These are phyloP conservation scores for Novymonas esmeraldas DNA, from an alignment of 208 protist genomes.

Conservation along the genomic window DNA sequence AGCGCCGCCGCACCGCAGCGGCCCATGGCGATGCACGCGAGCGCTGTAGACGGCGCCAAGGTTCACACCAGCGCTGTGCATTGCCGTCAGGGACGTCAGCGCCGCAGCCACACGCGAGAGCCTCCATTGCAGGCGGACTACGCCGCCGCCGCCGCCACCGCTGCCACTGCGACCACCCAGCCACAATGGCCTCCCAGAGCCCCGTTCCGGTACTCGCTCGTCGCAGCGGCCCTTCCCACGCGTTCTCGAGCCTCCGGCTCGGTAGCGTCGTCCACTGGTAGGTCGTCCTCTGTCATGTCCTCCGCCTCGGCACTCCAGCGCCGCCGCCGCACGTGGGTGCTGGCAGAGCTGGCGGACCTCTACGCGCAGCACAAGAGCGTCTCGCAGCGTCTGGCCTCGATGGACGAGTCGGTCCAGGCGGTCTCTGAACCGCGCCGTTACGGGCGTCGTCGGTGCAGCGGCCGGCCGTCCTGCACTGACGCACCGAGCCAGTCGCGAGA, in stretches of 20 bases:
- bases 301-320: not conserved
- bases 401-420: not conserved
- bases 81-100: not conserved
- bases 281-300: not conserved
- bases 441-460: too few relatives aligned
- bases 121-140: not conserved
- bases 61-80: not conserved
- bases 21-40: too few relatives aligned
- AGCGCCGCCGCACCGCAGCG: slow-evolving; percentile 3
- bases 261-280: not conserved
- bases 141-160: not conserved
- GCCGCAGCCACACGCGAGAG: not conserved
- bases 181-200: not conserved
- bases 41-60: not conserved
- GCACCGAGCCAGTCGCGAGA: slow-evolving; percentile 5
- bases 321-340: slow-evolving; percentile 12
- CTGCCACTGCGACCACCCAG: not conserved
- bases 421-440: not conserved
- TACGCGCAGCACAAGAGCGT: slow-evolving; percentile 6
- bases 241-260: not conserved
- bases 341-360: slow-evolving; percentile 12
- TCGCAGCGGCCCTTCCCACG: not conserved
- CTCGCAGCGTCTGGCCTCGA: slow-evolving; percentile 4
- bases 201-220: not conserved
- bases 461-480: too few relatives aligned